These are phyloP conservation scores for Fusarium oligoseptatum DNA, from an alignment of 2,329 filamentous ascomycete species.

Conservation along the genomic window DNA sequence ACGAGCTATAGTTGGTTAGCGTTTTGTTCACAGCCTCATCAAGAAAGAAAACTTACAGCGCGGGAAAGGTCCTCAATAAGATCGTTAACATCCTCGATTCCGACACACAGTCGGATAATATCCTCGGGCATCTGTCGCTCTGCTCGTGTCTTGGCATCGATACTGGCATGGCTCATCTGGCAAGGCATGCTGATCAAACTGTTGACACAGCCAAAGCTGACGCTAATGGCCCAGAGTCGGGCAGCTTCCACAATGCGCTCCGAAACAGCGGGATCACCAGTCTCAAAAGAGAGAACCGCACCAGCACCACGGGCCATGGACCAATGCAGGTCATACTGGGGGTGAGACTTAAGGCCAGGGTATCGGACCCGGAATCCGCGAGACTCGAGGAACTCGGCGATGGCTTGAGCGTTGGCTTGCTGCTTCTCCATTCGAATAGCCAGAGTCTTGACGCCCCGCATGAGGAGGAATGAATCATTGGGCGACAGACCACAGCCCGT, in stretches of 20 bases:
- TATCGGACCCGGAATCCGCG: slow-evolving; percentile 96
- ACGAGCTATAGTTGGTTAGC: slow-evolving; percentile 74
- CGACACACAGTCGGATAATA: slow-evolving; percentile 93
- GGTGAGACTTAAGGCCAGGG: slow-evolving; percentile 92
- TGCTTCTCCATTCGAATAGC: slow-evolving; percentile 99
- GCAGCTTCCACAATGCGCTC: slow-evolving; percentile 96
- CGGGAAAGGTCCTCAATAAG: slow-evolving; percentile 92
- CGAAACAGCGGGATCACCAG: slow-evolving; percentile 84
- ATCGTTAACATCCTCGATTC: slow-evolving; percentile 93
- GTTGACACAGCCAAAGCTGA: slow-evolving; percentile 98
- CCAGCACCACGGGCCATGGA: slow-evolving; percentile 95
- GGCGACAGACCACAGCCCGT: slow-evolving; percentile 94
- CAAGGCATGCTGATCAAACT: slow-evolving; percentile 99
- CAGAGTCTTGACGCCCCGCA: slow-evolving; percentile 95
- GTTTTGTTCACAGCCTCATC: neutral
- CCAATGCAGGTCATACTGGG: slow-evolving; percentile 96
- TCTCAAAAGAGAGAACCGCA: slow-evolving; percentile 96
- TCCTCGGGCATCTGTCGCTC: slow-evolving; percentile 96
- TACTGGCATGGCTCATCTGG: slow-evolving; percentile 99
- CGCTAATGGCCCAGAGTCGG: slow-evolving; percentile 92
- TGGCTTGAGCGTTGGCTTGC: slow-evolving; percentile 89
- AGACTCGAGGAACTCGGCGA: slow-evolving; percentile 91
- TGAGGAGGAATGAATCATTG: slow-evolving; percentile 95
- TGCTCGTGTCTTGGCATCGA: slow-evolving; percentile 91
- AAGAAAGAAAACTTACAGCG: slow-evolving; percentile 75